A percentile compares a stretch with the other conserved stretches of the same genome.
phyloP scores from a whole-genome alignment of 495 filamentous ascomycete species.

The Hapsidospora chrysogenum region DNA sequence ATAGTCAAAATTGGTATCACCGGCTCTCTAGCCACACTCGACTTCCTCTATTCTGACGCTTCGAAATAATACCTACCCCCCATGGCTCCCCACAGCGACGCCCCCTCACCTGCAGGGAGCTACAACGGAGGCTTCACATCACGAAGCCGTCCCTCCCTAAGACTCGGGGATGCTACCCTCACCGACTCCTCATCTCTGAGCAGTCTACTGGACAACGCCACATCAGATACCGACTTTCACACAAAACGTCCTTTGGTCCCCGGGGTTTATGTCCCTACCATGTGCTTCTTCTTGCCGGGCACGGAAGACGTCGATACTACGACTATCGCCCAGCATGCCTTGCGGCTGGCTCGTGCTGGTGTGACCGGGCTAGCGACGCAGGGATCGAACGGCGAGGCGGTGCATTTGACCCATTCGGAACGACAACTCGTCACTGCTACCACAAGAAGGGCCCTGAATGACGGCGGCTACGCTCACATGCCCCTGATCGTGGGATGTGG shows the following conservation, averaged over 20 bases:
- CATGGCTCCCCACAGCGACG: not conserved
- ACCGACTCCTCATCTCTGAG: no score
- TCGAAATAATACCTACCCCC: no score
- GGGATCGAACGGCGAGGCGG: conserved; percentile 83
- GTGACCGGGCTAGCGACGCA: conserved; percentile 70
- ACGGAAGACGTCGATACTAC: conserved; percentile 62
- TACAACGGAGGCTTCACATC: no score
- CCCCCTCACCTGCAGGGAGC: not conserved
- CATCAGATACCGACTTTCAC: not conserved
- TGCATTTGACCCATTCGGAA: conserved; percentile 61
- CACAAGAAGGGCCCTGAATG: conserved; percentile 61
- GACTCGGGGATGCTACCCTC: no score
- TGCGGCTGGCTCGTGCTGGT: conserved; percentile 67
- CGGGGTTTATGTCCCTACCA: conserved; percentile 73
- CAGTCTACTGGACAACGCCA: not conserved
- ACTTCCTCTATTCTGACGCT: no score
- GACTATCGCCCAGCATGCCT: conserved; percentile 57
- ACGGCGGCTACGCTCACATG: conserved; percentile 51
- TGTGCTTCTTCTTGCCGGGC: conserved; percentile 69
- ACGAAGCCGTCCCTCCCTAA: no score
- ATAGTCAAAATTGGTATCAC: no score
- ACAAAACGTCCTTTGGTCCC: conserved; percentile 43
- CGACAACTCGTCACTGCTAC: conserved; percentile 56
- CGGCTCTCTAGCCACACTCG: no score
- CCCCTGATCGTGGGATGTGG: conserved; percentile 83